These are phyloP conservation scores for Mortierella sp. DNA, from an alignment of 371 early-diverging fungal genomes.

Conservation along the genomic window DNA sequence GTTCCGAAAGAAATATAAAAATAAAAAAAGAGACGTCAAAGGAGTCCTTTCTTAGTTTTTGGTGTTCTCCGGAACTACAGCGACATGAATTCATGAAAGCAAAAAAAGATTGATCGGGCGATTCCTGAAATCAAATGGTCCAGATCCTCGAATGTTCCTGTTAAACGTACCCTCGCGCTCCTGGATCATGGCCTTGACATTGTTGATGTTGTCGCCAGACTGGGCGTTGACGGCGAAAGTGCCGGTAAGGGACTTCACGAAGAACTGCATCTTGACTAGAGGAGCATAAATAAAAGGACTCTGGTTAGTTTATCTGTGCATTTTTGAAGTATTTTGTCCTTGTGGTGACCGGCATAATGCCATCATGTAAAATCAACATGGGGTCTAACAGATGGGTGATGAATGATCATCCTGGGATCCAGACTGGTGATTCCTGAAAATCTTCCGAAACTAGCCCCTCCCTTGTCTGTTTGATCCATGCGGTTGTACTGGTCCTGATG, in stretches of 20 bases:
- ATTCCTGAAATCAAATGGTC: neutral
- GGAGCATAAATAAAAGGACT: neutral
- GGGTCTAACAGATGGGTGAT: neutral
- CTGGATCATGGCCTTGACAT: constrained; percentile 91
- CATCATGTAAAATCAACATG: neutral
- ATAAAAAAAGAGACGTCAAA: neutral
- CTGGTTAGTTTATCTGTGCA: neutral
- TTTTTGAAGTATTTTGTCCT: neutral
- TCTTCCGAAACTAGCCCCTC: neutral
- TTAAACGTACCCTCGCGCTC: constrained; percentile 85
- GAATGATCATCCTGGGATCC: neutral
- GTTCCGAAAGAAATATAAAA: neutral
- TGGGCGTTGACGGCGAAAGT: constrained; percentile 88
- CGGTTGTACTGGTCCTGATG: neutral
- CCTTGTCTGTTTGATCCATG: neutral
- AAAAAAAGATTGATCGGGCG: neutral
- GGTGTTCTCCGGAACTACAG: constrained; percentile 9
- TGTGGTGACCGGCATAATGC: neutral
- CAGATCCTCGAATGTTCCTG: constrained; percentile 19
- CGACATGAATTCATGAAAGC: neutral
- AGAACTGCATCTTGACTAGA: constrained; percentile 82
- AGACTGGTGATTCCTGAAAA: neutral
- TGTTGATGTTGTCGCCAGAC: constrained; percentile 79
- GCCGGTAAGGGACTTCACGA: constrained; percentile 89
- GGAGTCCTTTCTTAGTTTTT: constrained; percentile 6